These are phyloP conservation scores for Pichia nakasei DNA, from an alignment of 805 yeast genomes.

Conservation along the genomic window DNA sequence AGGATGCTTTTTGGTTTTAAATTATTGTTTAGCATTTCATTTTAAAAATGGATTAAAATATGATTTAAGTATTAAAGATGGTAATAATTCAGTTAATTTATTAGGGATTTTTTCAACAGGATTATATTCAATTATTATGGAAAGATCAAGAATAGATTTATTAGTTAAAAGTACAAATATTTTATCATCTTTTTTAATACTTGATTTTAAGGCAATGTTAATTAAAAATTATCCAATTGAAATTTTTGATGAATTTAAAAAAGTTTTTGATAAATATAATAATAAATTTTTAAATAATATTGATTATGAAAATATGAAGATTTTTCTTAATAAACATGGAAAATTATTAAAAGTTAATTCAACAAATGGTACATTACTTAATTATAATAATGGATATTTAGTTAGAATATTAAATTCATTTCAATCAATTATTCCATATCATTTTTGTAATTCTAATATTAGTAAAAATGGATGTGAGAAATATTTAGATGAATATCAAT, in stretches of 20 bases:
- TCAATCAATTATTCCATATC: constrained; percentile 8
- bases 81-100: constrained; percentile 3
- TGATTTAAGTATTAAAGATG: constrained; percentile 3
- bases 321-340: constrained; percentile 3
- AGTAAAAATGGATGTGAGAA: not conserved
- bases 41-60: constrained; percentile 6
- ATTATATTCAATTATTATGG: constrained; percentile 7
- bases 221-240: not conserved
- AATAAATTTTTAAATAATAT: not conserved
- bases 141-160: not conserved
- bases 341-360: not conserved
- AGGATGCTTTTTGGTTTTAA: constrained; percentile 4
- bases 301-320: constrained; percentile 9
- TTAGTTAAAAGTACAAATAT: not conserved
- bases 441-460: constrained; percentile 6
- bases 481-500: constrained; percentile 1
- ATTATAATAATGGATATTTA: constrained; percentile 7
- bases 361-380: constrained; percentile 1
- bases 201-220: constrained; percentile 4
- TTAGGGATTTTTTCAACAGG: constrained; percentile 11
- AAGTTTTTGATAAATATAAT: constrained; percentile 1
- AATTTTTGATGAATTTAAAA: constrained; percentile 4
- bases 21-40: constrained; percentile 9
- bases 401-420: constrained; percentile 9
- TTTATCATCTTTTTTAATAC: constrained; percentile 2